These are phyloP conservation scores for Elaeis oleifera DNA, from an alignment of 202 grass and related monocot species.

Conservation along the genomic window DNA sequence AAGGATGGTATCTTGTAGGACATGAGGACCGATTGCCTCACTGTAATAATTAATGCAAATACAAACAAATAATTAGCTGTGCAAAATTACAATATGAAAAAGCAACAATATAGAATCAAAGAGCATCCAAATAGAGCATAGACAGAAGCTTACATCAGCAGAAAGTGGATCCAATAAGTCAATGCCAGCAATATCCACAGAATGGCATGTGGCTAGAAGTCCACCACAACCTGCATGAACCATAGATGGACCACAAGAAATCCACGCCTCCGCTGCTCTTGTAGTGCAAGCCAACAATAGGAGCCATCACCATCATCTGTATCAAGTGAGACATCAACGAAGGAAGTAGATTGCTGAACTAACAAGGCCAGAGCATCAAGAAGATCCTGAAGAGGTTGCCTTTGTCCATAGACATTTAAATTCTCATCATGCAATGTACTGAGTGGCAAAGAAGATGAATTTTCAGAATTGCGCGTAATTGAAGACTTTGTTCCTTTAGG, in stretches of 20 bases:
- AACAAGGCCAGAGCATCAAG: conserved; percentile 73
- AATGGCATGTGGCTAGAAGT: conserved; percentile 77
- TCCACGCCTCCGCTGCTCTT: conserved; percentile 77
- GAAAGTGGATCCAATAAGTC: conserved; percentile 90
- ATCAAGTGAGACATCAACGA: conserved; percentile 92
- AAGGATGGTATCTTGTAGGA: no score
- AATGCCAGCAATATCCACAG: conserved; percentile 82
- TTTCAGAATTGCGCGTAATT: conserved; percentile 19
- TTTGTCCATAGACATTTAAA: conserved; percentile 38
- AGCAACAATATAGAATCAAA: conserved; percentile 10
- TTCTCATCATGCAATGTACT: conserved; percentile 36
- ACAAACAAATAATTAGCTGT: no score
- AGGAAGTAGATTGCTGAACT: conserved; percentile 87
- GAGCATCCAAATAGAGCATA: conserved; percentile 3
- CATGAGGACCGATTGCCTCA: no score
- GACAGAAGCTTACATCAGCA: conserved; percentile 58
- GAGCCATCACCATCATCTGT: conserved; percentile 67
- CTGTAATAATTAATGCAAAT: no score
- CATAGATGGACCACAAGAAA: conserved; percentile 89
- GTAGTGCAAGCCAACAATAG: conserved; percentile 72
- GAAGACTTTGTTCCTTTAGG: conserved; percentile 63
- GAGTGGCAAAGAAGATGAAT: conserved; percentile 30
- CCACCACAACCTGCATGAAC: conserved; percentile 96
- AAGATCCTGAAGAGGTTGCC: conserved; percentile 78
- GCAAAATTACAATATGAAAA: conserved; percentile 12